These are phyloP conservation scores for Halenospora varia DNA, from an alignment of 495 filamentous ascomycete genomes.

Conservation along the genomic window DNA sequence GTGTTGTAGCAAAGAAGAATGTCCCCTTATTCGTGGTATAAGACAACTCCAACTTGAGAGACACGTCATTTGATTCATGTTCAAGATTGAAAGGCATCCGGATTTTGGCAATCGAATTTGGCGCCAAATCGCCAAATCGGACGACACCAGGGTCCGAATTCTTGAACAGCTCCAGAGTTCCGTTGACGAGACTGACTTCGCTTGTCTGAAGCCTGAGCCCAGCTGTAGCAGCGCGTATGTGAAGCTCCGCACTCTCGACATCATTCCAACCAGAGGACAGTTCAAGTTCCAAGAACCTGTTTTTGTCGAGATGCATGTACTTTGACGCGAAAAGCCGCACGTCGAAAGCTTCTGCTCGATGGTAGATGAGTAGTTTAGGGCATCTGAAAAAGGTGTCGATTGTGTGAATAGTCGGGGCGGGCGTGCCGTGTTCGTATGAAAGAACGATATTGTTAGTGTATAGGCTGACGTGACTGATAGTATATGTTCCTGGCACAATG, in stretches of 20 bases:
- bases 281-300: constrained; percentile 70
- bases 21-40: constrained; percentile 72
- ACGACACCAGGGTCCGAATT: constrained; percentile 64
- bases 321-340: constrained; percentile 42
- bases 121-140: constrained; percentile 51
- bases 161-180: constrained; percentile 47
- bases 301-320: constrained; percentile 69
- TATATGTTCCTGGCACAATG: constrained; percentile 70
- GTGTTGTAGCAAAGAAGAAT: constrained; percentile 65
- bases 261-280: constrained; percentile 75
- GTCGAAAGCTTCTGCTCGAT: constrained; percentile 43
- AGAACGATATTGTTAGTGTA: constrained; percentile 66
- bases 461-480: constrained; percentile 69
- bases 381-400: constrained; percentile 35
- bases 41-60: constrained; percentile 68
- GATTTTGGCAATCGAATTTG: constrained; percentile 48
- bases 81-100: constrained; percentile 84
- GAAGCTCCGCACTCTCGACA: constrained; percentile 62
- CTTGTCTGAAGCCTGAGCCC: constrained; percentile 79
- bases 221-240: constrained; percentile 77
- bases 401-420: constrained; percentile 38
- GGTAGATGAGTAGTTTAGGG: constrained; percentile 41
- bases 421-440: constrained; percentile 49
- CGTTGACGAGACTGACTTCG: constrained; percentile 56
- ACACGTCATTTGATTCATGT: constrained; percentile 65